These are phyloP conservation scores for Camelina laxa DNA, from an alignment of 345 rosid species.

Conservation along the genomic window DNA sequence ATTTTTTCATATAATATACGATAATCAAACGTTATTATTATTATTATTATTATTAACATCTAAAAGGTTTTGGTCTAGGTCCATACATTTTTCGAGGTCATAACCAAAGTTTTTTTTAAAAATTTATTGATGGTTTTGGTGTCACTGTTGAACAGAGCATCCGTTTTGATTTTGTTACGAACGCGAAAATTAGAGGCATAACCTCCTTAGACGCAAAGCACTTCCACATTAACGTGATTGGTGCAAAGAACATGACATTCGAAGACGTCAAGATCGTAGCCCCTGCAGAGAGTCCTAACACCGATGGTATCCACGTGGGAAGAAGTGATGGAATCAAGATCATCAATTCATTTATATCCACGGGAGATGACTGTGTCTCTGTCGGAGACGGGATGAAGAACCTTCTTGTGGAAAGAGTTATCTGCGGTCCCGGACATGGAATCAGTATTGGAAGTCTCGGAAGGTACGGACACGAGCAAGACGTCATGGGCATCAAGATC, in stretches of 20 bases:
- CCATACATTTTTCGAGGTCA: too few relatives aligned
- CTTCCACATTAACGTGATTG: slow-evolving; percentile 59
- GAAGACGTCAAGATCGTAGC: slow-evolving; percentile 41
- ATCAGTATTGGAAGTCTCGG: slow-evolving; percentile 72
- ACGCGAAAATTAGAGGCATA: slow-evolving; percentile 46
- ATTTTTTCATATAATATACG: neutral
- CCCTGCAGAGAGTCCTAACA: slow-evolving; percentile 56
- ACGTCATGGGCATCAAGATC: slow-evolving; percentile 58
- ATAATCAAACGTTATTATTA: neutral
- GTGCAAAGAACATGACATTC: slow-evolving; percentile 55
- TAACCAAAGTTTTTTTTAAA: too few relatives aligned
- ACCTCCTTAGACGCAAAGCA: slow-evolving; percentile 56
- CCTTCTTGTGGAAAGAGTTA: slow-evolving; percentile 51
- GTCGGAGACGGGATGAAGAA: slow-evolving; percentile 62
- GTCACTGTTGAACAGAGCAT: slow-evolving; percentile 48
- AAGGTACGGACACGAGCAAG: slow-evolving; percentile 54
- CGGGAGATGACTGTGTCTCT: slow-evolving; percentile 80
- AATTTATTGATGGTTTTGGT: neutral
- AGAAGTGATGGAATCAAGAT: slow-evolving; percentile 56
- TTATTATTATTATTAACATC: too few relatives aligned
- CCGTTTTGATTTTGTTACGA: slow-evolving; percentile 49
- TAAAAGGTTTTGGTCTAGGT: too few relatives aligned
- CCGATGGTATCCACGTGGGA: slow-evolving; percentile 77
- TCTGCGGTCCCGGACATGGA: slow-evolving; percentile 84
- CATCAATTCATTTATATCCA: slow-evolving; percentile 46